A percentile compares a stretch with the other conserved stretches of the same genome.
Evolutionary conservation across 495 filamentous ascomycete species (phyloP).

Genomic region (Umbilicaria muhlenbergii): DNA sequence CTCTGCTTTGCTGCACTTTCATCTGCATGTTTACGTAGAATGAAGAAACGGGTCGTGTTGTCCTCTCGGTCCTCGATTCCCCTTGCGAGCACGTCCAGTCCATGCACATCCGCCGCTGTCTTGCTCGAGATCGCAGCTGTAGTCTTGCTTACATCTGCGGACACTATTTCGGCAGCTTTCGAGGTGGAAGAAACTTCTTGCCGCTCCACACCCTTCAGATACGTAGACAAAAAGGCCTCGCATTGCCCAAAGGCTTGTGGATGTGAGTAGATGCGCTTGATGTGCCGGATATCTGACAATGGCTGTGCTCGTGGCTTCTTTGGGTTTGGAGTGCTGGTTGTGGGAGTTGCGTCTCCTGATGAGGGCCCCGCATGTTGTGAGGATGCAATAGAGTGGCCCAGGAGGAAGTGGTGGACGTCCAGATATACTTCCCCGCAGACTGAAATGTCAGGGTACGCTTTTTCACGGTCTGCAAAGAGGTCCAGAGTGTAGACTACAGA

Average conservation of each 20-base stretch:
- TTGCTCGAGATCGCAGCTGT: slow-evolving; percentile 64
- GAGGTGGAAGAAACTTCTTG: slow-evolving; percentile 80
- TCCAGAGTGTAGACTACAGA: slow-evolving; percentile 79
- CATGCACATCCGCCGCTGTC: slow-evolving; percentile 50
- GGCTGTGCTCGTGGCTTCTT: slow-evolving; percentile 18
- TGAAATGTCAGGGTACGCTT: slow-evolving; percentile 42
- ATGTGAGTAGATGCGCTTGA: slow-evolving; percentile 65
- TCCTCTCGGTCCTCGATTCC: slow-evolving; percentile 71
- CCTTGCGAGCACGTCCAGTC: slow-evolving; percentile 50
- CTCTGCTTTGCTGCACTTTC: background rate
- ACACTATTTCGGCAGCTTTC: slow-evolving; percentile 62
- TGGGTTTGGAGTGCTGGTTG: slow-evolving; percentile 9
- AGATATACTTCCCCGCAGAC: slow-evolving; percentile 75
- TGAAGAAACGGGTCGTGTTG: slow-evolving; percentile 81
- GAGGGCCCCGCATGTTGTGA: slow-evolving; percentile 19
- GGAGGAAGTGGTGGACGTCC: slow-evolving; percentile 70
- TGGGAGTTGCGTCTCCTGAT: slow-evolving; percentile 17
- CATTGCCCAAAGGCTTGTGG: slow-evolving; percentile 93
- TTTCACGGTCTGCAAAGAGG: slow-evolving; percentile 58
- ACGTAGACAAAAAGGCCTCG: slow-evolving; percentile 47
- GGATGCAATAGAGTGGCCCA: slow-evolving; percentile 33
- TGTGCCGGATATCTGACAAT: slow-evolving; percentile 24
- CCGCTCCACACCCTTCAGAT: slow-evolving; percentile 54
- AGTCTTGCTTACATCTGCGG: slow-evolving; percentile 37
- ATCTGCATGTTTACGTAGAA: slow-evolving; percentile 34